Conservation (phyloP, 306 rosid species). For the Sindora glabra region DNA sequence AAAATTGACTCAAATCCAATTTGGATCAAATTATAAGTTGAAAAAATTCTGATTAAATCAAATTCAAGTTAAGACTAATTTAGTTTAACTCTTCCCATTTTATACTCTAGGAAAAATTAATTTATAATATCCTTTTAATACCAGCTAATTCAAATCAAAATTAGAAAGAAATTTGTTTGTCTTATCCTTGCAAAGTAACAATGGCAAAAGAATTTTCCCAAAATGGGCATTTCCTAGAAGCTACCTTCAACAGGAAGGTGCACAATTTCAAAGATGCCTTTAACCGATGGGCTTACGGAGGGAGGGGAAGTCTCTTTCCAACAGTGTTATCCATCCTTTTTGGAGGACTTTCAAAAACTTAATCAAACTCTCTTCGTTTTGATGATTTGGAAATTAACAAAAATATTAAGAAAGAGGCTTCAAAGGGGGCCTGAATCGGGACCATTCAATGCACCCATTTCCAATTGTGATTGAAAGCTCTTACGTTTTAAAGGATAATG, state of each 20-base stretch:
- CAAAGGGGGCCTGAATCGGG: constrained; percentile 43
- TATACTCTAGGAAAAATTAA: background rate
- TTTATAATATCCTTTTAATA: background rate
- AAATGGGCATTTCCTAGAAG: constrained; percentile 30
- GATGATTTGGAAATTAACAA: constrained; percentile 30
- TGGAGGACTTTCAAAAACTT: constrained; percentile 34
- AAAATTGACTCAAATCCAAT: too few relatives aligned
- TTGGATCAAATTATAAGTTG: too few relatives aligned
- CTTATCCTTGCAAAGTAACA: background rate
- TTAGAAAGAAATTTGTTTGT: constrained; percentile 4
- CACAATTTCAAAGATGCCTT: constrained; percentile 24
- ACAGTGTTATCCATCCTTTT: constrained; percentile 22
- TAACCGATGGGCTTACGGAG: background rate
- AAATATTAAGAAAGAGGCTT: background rate
- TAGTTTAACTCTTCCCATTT: too few relatives aligned
- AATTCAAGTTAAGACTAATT: too few relatives aligned
- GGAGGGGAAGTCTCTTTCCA: background rate
- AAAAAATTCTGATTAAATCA: too few relatives aligned
- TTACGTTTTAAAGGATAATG: constrained; percentile 10
- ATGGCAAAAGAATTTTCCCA: background rate
- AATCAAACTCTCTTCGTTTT: constrained; percentile 22
- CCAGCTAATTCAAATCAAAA: background rate
- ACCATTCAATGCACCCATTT: constrained; percentile 36
- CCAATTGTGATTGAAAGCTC: constrained; percentile 9
- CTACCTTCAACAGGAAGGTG: background rate